Evolutionary conservation across 768 basidiomycete species (phyloP).

Genomic region (Termitomyces sp.): DNA sequence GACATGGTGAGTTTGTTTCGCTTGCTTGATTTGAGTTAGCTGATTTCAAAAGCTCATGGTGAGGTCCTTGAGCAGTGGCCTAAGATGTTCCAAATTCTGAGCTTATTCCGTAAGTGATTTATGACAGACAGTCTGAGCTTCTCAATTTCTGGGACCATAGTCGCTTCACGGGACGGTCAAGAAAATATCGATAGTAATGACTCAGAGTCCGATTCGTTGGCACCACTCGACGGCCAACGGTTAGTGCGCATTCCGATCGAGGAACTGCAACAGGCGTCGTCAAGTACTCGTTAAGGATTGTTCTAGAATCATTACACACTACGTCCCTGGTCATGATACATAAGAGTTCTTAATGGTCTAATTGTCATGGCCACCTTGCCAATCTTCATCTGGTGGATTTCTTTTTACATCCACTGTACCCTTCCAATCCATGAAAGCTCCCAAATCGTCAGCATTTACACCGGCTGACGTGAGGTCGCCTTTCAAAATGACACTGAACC

Average conservation of each 20-base stretch:
- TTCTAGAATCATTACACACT: not conserved
- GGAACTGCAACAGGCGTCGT: constrained; percentile 40
- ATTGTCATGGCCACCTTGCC: constrained; percentile 21
- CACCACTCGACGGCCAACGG: constrained; percentile 41
- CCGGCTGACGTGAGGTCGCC: constrained; percentile 31
- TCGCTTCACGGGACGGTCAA: constrained; percentile 38
- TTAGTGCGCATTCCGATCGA: constrained; percentile 74
- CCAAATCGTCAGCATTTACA: constrained; percentile 37
- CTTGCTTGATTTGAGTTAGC: not conserved
- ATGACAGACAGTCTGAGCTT: not conserved
- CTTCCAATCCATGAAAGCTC: constrained; percentile 35
- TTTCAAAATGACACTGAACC: constrained; percentile 33
- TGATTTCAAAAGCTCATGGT: constrained; percentile 50
- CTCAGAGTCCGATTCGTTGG: not conserved
- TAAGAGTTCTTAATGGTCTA: not conserved
- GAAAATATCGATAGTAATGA: constrained; percentile 13
- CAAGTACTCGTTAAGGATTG: constrained; percentile 5
- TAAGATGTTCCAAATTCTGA: constrained; percentile 75
- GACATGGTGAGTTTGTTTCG: constrained; percentile 40
- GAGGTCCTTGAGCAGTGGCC: constrained; percentile 79
- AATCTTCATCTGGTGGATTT: constrained; percentile 40
- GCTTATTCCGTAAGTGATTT: constrained; percentile 52
- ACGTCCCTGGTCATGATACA: not conserved
- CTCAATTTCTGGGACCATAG: constrained; percentile 24
- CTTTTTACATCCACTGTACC: constrained; percentile 40